Conservation (phyloP, 768 basidiomycete genomes). For the Podaxis carcinomalis region DNA sequence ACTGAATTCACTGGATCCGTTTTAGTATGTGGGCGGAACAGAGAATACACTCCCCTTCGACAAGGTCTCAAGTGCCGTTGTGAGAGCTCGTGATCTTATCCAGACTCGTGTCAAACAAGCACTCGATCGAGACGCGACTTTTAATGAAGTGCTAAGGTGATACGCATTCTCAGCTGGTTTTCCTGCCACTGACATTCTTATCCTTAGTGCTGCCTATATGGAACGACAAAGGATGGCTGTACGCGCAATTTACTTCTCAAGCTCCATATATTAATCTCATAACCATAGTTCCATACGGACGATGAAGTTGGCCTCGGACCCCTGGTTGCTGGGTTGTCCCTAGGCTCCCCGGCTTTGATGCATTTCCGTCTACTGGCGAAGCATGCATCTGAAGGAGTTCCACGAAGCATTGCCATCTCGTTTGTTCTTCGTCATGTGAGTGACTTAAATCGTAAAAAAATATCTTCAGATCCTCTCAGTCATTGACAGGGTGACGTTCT, state of each 20-base stretch:
- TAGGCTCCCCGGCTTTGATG: conserved; percentile 77
- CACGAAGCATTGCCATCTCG: conserved; percentile 39
- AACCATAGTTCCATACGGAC: conserved; percentile 71
- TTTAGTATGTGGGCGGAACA: conserved; percentile 74
- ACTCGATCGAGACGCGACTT: conserved; percentile 33
- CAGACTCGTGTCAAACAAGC: conserved; percentile 47
- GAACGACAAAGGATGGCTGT: conserved; percentile 83
- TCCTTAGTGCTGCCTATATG: conserved; percentile 71
- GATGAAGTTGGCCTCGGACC: conserved; percentile 71
- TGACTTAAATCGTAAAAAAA: conserved; percentile 7
- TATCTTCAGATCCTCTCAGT: not conserved
- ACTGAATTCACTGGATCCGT: not conserved
- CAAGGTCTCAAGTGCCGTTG: conserved; percentile 53
- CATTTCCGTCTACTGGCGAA: conserved; percentile 58
- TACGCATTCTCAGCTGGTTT: not conserved
- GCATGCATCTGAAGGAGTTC: conserved; percentile 26
- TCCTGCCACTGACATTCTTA: not conserved
- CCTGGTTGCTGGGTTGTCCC: conserved; percentile 67
- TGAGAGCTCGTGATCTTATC: conserved; percentile 55
- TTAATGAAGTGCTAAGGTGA: conserved; percentile 75
- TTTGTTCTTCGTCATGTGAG: conserved; percentile 66
- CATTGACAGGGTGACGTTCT: conserved; percentile 63
- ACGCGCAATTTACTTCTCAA: conserved; percentile 19
- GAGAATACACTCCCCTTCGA: conserved; percentile 67
- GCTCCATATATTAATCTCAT: not conserved